Conservation (phyloP, 73 alveolate species). For the Effrenium voratum region DNA sequence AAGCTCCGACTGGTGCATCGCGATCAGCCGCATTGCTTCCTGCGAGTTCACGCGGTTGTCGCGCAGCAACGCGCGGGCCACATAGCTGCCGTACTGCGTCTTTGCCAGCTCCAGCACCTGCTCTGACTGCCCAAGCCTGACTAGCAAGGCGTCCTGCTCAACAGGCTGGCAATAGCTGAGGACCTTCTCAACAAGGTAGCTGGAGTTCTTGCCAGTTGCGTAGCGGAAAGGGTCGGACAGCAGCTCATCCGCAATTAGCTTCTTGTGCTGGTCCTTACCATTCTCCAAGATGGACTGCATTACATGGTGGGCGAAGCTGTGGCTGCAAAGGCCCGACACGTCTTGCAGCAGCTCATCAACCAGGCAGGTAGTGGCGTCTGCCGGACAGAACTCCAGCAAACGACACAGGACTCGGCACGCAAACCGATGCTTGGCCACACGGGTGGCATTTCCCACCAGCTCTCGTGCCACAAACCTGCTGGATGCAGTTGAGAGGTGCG, state of each 20-base stretch:
- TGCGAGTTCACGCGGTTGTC: constrained; percentile 2
- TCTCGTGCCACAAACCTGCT: constrained; percentile 32
- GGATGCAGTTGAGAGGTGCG: constrained; percentile 58
- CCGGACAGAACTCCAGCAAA: constrained; percentile 18
- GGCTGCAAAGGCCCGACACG: constrained; percentile 25
- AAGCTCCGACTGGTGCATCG: background rate
- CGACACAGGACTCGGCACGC: constrained; percentile 69
- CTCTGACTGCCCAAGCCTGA: constrained; percentile 33
- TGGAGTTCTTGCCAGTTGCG: constrained; percentile 78
- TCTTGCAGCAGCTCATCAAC: constrained; percentile 41
- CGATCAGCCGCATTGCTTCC: constrained; percentile 21
- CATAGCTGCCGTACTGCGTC: constrained; percentile 50
- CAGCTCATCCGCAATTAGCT: background rate
- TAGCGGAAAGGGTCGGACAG: constrained; percentile 19
- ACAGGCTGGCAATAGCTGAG: constrained; percentile 37
- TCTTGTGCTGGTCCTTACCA: constrained; percentile 63
- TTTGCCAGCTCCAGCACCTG: constrained; percentile 20
- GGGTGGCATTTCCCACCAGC: constrained; percentile 61
- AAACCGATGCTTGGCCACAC: constrained; percentile 58
- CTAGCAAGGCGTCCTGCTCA: background rate
- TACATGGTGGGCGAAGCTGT: constrained; percentile 63
- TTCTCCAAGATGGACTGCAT: constrained; percentile 72
- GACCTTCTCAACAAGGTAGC: constrained; percentile 75
- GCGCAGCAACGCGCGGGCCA: constrained; percentile 45
- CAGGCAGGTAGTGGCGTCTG: background rate